Conservation (phyloP, 352 stramenopile genomes). For the Globisporangium polare region DNA sequence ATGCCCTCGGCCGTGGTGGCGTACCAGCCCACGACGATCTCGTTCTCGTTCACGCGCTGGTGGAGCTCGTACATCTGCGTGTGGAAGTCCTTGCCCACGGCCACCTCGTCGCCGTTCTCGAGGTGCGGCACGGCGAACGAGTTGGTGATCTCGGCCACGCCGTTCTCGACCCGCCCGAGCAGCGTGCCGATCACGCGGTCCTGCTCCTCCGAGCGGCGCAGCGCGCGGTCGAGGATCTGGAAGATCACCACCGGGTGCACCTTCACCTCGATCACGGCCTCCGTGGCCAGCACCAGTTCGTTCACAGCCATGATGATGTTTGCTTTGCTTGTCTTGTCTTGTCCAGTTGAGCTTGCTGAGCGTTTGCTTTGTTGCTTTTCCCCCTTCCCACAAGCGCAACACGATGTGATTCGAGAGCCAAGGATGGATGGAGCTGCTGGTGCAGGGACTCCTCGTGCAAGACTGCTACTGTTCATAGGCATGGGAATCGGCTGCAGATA, state of each 20-base stretch:
- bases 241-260: slow-evolving; percentile 96
- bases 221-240: slow-evolving; percentile 95
- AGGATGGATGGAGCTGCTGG: slow-evolving; percentile 11
- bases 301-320: slow-evolving; percentile 28
- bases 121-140: slow-evolving; percentile 96
- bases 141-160: slow-evolving; percentile 92
- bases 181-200: slow-evolving; percentile 97
- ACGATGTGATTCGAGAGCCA: not conserved
- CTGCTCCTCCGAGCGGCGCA: slow-evolving; percentile 91
- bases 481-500: too few species aligned
- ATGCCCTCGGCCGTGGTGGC: slow-evolving; percentile 55
- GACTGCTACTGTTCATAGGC: too few species aligned
- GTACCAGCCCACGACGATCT: slow-evolving; percentile 98
- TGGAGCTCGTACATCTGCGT: slow-evolving; percentile 97
- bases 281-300: slow-evolving; percentile 67
- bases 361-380: not conserved
- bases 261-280: slow-evolving; percentile 80
- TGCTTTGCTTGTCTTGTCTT: not conserved
- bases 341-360: not conserved
- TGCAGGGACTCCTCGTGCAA: not conserved
- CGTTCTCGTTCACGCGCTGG: slow-evolving; percentile 91
- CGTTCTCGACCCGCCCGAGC: slow-evolving; percentile 86
- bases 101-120: slow-evolving; percentile 95
- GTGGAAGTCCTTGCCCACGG: slow-evolving; percentile 98
- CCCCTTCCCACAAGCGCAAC: not conserved